Base-by-base conservation (phyloP, 2,329 filamentous ascomycete genomes). In the Xylaria arbuscula region DNA sequence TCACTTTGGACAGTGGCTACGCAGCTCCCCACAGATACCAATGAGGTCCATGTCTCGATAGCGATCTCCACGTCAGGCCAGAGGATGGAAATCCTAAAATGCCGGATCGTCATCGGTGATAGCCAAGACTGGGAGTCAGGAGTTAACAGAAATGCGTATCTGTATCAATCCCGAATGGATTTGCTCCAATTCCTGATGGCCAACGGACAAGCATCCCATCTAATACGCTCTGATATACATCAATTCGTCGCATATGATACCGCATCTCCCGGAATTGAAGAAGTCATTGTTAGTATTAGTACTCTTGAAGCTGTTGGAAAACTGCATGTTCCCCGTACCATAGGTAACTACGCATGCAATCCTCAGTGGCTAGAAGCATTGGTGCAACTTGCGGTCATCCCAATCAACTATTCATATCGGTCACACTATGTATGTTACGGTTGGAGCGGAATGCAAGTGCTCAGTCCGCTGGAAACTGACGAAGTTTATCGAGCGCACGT, bases 121-220 rank as follows among this genome's bases (percentile, higher is more conserved):
- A 51, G 61, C 15, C 40, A 55, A 48, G 40, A 64, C 40, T 64
- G 61, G 51, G n/a, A 2, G 28, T 64, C 40, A 48, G 61, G 48
- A 32, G 38, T 34, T n/a, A 48, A 53, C 19, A 32, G 51, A 24
- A 57, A 48, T 34, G 51, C 61, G 40, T 70, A 73, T 57, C 70
- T 79, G 38, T 66, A 79, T 53, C 66, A 69, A 11, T 66, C 69
- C 6, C 70, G 78, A 2, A 77, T 79, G 19, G 72, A 78, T 11
- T 47, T 69, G 9, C 72, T 80, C 1, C 64, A 72, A 8, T 53
- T 61, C 3, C 54, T 73, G 38, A 72, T 73, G 9, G 51, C 34
- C 32, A 69, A 60, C n/a, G 77, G 76, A 17, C 64, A 69, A 2
- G 71, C 28, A 38, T 36, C 24, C 28, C 45, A 50, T 22, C 8